Evolutionary conservation across 1,139 yeast species (phyloP).

Genomic region (Ogataea hybrid): DNA sequence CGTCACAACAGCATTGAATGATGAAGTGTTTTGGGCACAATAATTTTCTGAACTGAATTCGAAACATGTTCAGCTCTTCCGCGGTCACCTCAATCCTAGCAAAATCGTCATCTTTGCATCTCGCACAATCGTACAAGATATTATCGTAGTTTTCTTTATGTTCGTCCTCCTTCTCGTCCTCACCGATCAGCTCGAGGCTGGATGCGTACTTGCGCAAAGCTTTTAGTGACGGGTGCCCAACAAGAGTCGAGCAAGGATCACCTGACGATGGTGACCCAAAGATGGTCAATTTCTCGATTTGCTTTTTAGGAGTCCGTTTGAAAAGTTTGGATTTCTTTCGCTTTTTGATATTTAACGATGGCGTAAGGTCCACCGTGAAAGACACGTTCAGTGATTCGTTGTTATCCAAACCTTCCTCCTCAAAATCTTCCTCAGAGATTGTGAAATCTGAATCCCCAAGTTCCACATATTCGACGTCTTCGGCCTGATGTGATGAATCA

Average conservation of each 20-base stretch:
- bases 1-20: conserved; percentile 21
- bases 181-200: conserved; percentile 20
- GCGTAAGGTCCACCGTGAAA: conserved; percentile 27
- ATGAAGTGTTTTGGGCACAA: conserved; percentile 28
- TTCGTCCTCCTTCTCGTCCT: conserved; percentile 8
- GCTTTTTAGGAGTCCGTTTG: conserved; percentile 25
- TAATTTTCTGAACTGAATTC: conserved; percentile 20
- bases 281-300: conserved; percentile 25
- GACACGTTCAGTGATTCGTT: conserved; percentile 29
- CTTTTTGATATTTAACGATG: conserved; percentile 23
- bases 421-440: conserved; percentile 20
- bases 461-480: conserved; percentile 28
- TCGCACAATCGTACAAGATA: neutral
- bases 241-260: conserved; percentile 2
- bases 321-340: conserved; percentile 22
- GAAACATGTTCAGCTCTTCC: conserved; percentile 25
- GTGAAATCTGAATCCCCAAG: conserved; percentile 28
- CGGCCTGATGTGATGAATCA: conserved; percentile 17
- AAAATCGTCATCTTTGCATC: conserved; percentile 5
- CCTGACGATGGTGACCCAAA: conserved; percentile 20
- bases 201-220: conserved; percentile 21
- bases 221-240: conserved; percentile 12
- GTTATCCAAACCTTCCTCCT: conserved; percentile 20
- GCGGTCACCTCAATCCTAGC: conserved; percentile 11
- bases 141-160: conserved; percentile 1